phyloP scores from a whole-genome alignment of 2,329 filamentous ascomycete genomes.

The Pseudogymnoascus sp. region DNA sequence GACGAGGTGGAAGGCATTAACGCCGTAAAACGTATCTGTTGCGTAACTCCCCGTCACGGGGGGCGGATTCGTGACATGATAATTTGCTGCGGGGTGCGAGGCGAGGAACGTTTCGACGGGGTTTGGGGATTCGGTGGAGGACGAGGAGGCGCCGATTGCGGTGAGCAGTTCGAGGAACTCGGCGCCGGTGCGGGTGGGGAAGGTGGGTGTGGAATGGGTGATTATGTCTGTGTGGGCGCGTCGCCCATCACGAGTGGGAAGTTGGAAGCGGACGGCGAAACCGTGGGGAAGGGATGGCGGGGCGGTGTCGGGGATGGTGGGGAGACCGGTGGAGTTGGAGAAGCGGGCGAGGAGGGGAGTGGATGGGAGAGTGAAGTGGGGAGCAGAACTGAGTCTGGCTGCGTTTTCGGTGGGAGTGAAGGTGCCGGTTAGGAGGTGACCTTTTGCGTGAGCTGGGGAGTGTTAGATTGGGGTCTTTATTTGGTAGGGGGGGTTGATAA shows the following conservation, averaged over 20 bases:
- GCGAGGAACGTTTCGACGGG: slow-evolving; percentile 37
- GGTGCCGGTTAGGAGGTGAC: slow-evolving; percentile 42
- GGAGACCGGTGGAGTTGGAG: slow-evolving; percentile 45
- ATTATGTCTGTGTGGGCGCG: slow-evolving; percentile 50
- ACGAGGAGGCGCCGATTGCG: slow-evolving; percentile 29
- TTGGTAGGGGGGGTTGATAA: not conserved
- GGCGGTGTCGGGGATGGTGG: slow-evolving; percentile 42
- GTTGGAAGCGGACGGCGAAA: slow-evolving; percentile 42
- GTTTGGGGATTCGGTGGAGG: slow-evolving; percentile 22
- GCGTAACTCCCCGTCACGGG: slow-evolving; percentile 43
- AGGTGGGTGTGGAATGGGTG: slow-evolving; percentile 43
- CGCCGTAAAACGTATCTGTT: slow-evolving; percentile 40
- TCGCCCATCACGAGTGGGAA: slow-evolving; percentile 30
- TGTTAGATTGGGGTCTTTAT: not conserved
- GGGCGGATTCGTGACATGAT: slow-evolving; percentile 44
- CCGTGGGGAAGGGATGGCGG: slow-evolving; percentile 42
- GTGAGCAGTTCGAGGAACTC: slow-evolving; percentile 44
- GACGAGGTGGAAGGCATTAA: slow-evolving; percentile 44
- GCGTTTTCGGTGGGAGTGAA: slow-evolving; percentile 43
- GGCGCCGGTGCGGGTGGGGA: slow-evolving; percentile 45
- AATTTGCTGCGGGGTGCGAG: slow-evolving; percentile 38
- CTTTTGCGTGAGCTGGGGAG: slow-evolving; percentile 45
- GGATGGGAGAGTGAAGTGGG: slow-evolving; percentile 39
- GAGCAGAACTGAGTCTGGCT: slow-evolving; percentile 37
- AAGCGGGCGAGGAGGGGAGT: slow-evolving; percentile 44